Percentiles rank a stretch among this genome's conserved stretches.
Evolutionary conservation across 1,139 yeast genomes (phyloP).

Genomic region (Yamadazyma sp.): DNA sequence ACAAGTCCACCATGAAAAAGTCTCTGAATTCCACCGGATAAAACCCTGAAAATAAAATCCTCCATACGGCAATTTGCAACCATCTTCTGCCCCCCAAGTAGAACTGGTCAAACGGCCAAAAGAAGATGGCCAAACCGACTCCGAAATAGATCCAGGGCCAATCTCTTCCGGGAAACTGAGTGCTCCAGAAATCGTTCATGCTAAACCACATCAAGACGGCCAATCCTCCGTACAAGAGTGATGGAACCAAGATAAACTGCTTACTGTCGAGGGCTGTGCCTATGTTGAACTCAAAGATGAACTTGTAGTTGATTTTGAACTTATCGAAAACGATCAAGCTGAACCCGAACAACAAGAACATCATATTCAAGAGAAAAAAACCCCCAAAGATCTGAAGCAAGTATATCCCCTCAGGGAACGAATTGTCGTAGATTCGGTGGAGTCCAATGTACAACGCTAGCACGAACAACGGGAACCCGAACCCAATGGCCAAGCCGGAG

Average conservation of each 20-base stretch:
- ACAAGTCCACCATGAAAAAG: slow-evolving; percentile 87
- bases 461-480: slow-evolving; percentile 62
- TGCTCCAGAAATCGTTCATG: slow-evolving; percentile 68
- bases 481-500: slow-evolving; percentile 69
- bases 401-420: slow-evolving; percentile 53
- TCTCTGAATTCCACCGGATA: slow-evolving; percentile 95
- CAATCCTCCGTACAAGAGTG: slow-evolving; percentile 55
- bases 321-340: slow-evolving; percentile 73
- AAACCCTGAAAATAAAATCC: slow-evolving; percentile 77
- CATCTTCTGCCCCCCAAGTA: slow-evolving; percentile 65
- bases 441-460: slow-evolving; percentile 55
- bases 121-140: slow-evolving; percentile 43
- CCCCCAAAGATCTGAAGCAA: slow-evolving; percentile 93
- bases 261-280: slow-evolving; percentile 66
- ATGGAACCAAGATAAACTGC: slow-evolving; percentile 64
- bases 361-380: slow-evolving; percentile 62
- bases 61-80: slow-evolving; percentile 69
- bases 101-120: slow-evolving; percentile 63
- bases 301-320: slow-evolving; percentile 81
- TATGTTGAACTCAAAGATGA: slow-evolving; percentile 85
- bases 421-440: slow-evolving; percentile 32
- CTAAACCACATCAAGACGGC: slow-evolving; percentile 73
- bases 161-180: slow-evolving; percentile 58
- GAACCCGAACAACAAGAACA: slow-evolving; percentile 62
- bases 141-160: slow-evolving; percentile 84